Evolutionary conservation across 192 early-diverging fungal genomes (phyloP), one percentile per base, ranked within the genome.

Genomic region (Entomortierella chlamydospora): DNA sequence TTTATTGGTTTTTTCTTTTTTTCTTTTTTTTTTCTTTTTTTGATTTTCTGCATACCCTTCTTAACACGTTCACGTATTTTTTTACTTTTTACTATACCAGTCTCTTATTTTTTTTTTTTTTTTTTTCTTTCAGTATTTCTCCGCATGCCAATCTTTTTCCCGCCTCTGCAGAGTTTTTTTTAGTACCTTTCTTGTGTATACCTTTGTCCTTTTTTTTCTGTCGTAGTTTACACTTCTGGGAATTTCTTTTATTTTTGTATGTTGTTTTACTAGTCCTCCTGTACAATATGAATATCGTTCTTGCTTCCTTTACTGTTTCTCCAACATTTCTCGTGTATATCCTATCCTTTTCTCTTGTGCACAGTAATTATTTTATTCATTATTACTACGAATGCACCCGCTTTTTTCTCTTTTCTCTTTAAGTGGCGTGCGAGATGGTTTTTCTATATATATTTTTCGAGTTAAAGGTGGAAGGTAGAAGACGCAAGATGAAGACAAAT

Each of bases 131-230:
- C 37, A 42, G 41, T 58, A 26, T 29, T 45, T 33, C 45, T 70
- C 68, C 37, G 57, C 57, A 70, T 42, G 68, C 68, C 57, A 67
- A 43, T 70, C 57, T 59, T 70, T 70, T 59, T 70, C 41, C 58
- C 68, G 57, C 64, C 64, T 67, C 64, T 67, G 64, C 64, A 67
- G 57, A 61, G 54, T 58, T 47, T 4, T 47, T 47, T 20, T 47
- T 47, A 47, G 4, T 12, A 47, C 2, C 20, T 20, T 47, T 47
- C 12, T 47, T 47, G 20, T 57, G 54, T 67, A 57, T 57, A 50
- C 30, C 56, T 45, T 26, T 57, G 47, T 39, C 43, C 30, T 23
- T 37, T 68, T 33, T 41, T 68, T 43, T 22, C n/a, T 15, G 15
- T 52, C 43, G 13, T 5, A 29, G 22, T 17, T 55, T n/a, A n/a